Evolutionary conservation across 805 yeast species (phyloP).

Genomic region (Cyberlindnera subsufficiens): DNA sequence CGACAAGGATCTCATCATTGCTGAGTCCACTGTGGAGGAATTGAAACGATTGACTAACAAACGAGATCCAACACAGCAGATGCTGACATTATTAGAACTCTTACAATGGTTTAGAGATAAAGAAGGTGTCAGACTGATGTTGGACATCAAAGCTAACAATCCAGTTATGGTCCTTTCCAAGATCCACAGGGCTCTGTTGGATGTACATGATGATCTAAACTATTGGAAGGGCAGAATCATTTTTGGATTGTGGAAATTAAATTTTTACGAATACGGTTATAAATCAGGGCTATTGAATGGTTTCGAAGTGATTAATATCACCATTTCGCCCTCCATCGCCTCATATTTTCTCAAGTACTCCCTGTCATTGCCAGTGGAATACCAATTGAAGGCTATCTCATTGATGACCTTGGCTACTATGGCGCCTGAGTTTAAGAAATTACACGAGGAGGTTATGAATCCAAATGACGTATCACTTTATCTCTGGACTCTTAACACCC

Average conservation of each 20-base stretch:
- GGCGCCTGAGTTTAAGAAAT: conserved; percentile 30
- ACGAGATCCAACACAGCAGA: conserved; percentile 27
- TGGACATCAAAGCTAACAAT: conserved; percentile 47
- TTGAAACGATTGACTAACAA: conserved; percentile 31
- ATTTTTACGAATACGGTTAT: conserved; percentile 38
- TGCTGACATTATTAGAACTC: conserved; percentile 38
- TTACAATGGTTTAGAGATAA: conserved; percentile 28
- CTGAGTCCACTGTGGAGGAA: conserved; percentile 29
- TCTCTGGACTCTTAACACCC: conserved; percentile 48
- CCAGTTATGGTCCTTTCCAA: conserved; percentile 36
- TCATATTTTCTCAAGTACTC: conserved; percentile 30
- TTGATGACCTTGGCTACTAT: conserved; percentile 38
- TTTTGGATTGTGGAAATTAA: conserved; percentile 48
- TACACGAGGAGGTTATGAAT: conserved; percentile 24
- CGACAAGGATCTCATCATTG: conserved; percentile 32
- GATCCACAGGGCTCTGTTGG: conserved; percentile 30
- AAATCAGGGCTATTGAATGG: conserved; percentile 31
- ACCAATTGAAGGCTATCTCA: conserved; percentile 55
- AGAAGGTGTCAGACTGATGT: conserved; percentile 30
- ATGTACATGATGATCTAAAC: conserved; percentile 31
- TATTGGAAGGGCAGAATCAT: conserved; percentile 42
- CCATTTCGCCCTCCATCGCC: conserved; percentile 29
- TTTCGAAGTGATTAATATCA: conserved; percentile 30
- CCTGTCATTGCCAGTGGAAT: conserved; percentile 28
- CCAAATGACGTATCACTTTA: conserved; percentile 31